Conservation (phyloP, 129 eudicot genomes). For the Centaurea solstitialis region DNA sequence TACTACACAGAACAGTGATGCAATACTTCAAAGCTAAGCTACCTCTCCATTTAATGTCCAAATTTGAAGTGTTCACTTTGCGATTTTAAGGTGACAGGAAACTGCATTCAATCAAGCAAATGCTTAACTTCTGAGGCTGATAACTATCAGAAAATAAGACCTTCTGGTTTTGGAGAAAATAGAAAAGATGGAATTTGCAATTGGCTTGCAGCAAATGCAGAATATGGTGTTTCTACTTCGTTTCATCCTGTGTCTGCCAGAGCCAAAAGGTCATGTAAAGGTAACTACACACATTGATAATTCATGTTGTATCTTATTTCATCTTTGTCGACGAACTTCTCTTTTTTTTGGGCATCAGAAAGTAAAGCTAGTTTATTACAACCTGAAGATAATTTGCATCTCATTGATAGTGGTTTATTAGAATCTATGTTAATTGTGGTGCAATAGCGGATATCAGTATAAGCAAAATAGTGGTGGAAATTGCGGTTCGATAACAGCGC, state of each 20-base stretch:
- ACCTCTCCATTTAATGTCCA: background rate
- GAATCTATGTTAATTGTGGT: background rate
- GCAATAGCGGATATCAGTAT: no score
- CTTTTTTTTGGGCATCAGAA: background rate
- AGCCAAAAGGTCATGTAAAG: conserved; percentile 46
- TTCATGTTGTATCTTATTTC: background rate
- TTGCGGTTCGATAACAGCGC: no score
- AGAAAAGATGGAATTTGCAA: conserved; percentile 38
- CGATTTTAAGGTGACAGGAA: conserved; percentile 23
- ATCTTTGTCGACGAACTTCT: background rate
- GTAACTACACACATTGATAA: conserved; percentile 21
- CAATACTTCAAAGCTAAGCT: background rate
- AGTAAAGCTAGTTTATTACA: background rate
- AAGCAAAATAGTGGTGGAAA: no score
- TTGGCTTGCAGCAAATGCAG: conserved; percentile 52
- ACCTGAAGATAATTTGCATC: background rate
- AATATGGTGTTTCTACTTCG: conserved; percentile 35
- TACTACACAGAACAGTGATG: background rate
- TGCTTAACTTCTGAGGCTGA: conserved; percentile 21
- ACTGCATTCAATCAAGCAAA: conserved; percentile 23
- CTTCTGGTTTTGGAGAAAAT: conserved; percentile 24
- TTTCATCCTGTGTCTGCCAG: conserved; percentile 33
- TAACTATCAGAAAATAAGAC: conserved; percentile 29
- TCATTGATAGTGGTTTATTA: background rate
- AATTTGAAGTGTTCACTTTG: background rate